Evolutionary conservation across 2,329 filamentous ascomycete species (phyloP), one percentile per base, ranked within the genome.

Genomic region (Claviceps pazoutovae): DNA sequence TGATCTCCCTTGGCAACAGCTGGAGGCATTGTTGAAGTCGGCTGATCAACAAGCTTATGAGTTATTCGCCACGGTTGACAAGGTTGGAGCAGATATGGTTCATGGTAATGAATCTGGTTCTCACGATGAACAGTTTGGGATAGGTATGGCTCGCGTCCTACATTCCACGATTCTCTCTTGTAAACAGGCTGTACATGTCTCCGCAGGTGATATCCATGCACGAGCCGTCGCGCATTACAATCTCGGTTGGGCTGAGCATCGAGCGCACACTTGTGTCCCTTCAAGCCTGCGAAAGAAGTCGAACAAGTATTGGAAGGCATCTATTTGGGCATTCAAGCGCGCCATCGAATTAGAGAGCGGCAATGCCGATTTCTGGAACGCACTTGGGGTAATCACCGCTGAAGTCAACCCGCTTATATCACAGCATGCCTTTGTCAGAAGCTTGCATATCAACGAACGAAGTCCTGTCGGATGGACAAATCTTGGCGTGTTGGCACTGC

Each of bases 151-250:
- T 1, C 71, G 75, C 55, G 82, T 78, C 55, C 66, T 94, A 0
- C 78, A 86, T 55, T 80, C 84, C 14, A 79, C 85, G 0, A 86
- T 97, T 30, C 71, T 97, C 17, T 86, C 88, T 5, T 87, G 94
- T 65, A 98, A 97, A 65, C 80, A 87, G 56, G 89, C 89, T 7
- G 82, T 97, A 14, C 71, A 85, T 58, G 78, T 82, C 41, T 84
- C 84, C 16, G 71, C 81, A 1, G 73, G 82, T 53, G 90, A 98
- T 61, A 65, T 80, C 7, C 87, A 96, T 64, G 90, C 91, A 3
- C 90, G 94, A 67, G 88, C 93, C 1, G 87, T 97, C n/a, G 88
- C 90, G 0, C 93, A 91, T 76, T 98, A 95, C 68, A 98, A 98
- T 61, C 73, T 98, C 17, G 93, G 93, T 43, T 97, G 90, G 87